phyloP scores from a whole-genome alignment of 164 flowering plant species.

The Buxus sempervirens region DNA sequence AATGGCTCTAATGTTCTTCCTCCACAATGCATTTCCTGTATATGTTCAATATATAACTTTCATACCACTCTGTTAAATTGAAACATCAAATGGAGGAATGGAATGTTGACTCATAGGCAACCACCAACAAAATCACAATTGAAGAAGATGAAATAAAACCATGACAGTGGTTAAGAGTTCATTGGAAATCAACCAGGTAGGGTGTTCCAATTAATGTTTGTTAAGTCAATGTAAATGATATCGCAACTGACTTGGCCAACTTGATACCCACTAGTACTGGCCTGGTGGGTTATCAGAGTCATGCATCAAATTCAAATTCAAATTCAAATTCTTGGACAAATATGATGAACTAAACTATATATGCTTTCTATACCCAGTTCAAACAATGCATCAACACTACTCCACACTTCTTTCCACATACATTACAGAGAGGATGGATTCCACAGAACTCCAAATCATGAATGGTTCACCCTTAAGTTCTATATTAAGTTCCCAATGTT shows the following conservation, averaged over 20 bases:
- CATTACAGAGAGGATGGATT: not conserved
- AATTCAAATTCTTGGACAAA: not conserved
- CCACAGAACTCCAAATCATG: not conserved
- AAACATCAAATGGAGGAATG: not conserved
- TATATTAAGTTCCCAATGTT: not conserved
- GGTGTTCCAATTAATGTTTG: too few species aligned
- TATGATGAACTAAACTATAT: not conserved
- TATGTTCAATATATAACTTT: not conserved
- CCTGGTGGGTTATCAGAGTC: not conserved
- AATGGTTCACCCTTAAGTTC: conserved; percentile 2
- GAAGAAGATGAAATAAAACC: not conserved
- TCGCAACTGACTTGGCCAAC: not conserved
- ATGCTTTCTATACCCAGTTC: not conserved
- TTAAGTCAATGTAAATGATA: too few species aligned
- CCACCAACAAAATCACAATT: too few species aligned
- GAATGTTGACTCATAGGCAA: not conserved
- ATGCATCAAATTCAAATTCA: not conserved
- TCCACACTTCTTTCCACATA: not conserved
- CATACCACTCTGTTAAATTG: not conserved
- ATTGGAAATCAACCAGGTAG: too few species aligned
- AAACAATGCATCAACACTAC: not conserved
- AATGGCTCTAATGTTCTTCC: too few species aligned
- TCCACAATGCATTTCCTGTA: too few species aligned
- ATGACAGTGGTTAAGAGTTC: not conserved
- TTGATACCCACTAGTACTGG: not conserved